Percentiles rank a stretch among this genome's conserved stretches.
Conservation (phyloP, 371 early-diverging fungal genomes). For the Lichtheimia hyalospora region DNA sequence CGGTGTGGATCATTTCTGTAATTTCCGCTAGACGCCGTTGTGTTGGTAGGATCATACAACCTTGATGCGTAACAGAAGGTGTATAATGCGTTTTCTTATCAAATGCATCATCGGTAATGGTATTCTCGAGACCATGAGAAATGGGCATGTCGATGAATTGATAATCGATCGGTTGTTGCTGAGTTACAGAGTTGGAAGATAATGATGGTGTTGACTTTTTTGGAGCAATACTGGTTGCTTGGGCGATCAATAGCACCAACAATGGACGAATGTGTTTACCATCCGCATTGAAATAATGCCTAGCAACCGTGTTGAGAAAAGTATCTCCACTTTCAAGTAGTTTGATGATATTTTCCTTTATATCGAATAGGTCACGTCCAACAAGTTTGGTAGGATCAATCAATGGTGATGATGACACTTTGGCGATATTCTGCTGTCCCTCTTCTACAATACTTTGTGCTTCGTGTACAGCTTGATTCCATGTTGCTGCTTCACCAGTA, state of each 20-base stretch:
- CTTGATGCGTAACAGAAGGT: constrained; percentile 49
- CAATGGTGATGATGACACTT: neutral
- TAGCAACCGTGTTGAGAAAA: constrained; percentile 81
- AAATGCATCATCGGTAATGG: constrained; percentile 25
- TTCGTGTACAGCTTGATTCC: constrained; percentile 56
- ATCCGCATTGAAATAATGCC: constrained; percentile 86
- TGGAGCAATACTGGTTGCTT: constrained; percentile 77
- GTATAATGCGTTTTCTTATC: constrained; percentile 42
- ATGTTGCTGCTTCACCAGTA: constrained; percentile 40
- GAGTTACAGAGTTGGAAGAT: too few species aligned
- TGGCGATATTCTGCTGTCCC: constrained; percentile 15
- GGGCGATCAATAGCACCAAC: constrained; percentile 85
- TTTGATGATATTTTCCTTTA: constrained; percentile 84
- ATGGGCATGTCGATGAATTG: constrained; percentile 56
- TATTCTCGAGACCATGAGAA: constrained; percentile 47
- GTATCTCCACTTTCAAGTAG: constrained; percentile 87
- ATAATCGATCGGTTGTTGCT: constrained; percentile 30
- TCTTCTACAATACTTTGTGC: constrained; percentile 51
- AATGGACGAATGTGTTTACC: constrained; percentile 95
- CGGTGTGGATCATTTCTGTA: constrained; percentile 96
- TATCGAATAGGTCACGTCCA: constrained; percentile 75
- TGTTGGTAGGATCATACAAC: constrained; percentile 76
- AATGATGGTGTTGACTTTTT: constrained; percentile 26
- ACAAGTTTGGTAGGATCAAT: constrained; percentile 66
- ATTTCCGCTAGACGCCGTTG: constrained; percentile 94